Evolutionary conservation across 1,284 basidiomycete species (phyloP), one percentile per base, ranked within the genome.

Genomic region (Trichosporon inkin): DNA sequence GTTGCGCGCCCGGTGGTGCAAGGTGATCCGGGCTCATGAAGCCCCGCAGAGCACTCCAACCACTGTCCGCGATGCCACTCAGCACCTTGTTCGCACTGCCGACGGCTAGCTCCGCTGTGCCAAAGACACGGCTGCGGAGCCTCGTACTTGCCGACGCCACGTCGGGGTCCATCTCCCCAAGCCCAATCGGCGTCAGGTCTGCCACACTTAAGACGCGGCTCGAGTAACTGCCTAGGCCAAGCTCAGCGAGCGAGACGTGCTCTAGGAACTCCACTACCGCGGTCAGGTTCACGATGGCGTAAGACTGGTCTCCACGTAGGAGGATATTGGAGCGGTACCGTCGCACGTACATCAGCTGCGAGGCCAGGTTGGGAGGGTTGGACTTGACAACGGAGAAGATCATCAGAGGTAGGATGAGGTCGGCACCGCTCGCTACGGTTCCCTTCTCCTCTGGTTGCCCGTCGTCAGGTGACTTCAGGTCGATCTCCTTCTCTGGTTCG

Each of bases 211-310:
- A 79, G 7, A 88, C 82, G 56, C 82, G 83, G 64, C 84, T 83
- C 13, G 82, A 82, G 16, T 70, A 68, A 24, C 87, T 85, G 6
- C 85, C 84, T 10, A 96, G 80, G 0, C 92, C 92, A 11, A 47
- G 80, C 6, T 86, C 88, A 8, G 83, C 85, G 55, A 94, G 81
- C 75, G 94, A 90, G 22, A 96, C 91, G 69, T 92, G 90, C 78
- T 94, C 90, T 40, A 97, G 80, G 74, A 96, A 97, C 70, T 95
- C 92, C 2, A 90, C 89, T 1, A 93, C 92, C 6, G 94, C 94
- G 79, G 94, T 86, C 34, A 95, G 81, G 75, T 96, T 97, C 73
- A 96, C 89, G 32, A 95, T 82, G 65, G 92, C 96, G 73, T 94
- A 97, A 56, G 85, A 86, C 66, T 90, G 89, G 71, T 96, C 92